Base-by-base conservation (phyloP, 306 rosid genomes). In the Ceratonia siliqua region DNA sequence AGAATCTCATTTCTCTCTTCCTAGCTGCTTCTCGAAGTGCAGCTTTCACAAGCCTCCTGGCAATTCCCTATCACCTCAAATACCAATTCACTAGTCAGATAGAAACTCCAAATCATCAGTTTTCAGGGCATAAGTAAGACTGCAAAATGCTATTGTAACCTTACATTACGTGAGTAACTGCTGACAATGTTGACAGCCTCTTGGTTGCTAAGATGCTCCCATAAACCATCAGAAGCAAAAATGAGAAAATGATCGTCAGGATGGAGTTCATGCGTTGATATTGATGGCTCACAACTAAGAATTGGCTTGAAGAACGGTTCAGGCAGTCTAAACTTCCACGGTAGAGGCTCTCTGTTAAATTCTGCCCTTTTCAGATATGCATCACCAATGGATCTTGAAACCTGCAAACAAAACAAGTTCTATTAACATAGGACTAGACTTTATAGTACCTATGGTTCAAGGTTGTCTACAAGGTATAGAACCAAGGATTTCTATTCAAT, bases 321-420 rank as follows among this genome's bases (percentile, higher is more conserved):
- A 8, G 89, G 3, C 21, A 95, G 83, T 76, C 99, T 89, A 78
- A 95, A 95, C 82, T 95, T 95, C 5, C 92, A 1, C 72, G 89
- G 39, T 8, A 95, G 83, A 68, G 99, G 99, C 73, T 87, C 90
- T 79, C 71, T 78, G 75, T 95, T 92, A 73, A 95, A 95, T 83
- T 92, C 97, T 52, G 78, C 69, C 70, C 66, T 90, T 82, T 95
- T 95, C 75, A 95, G 82, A 81, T 95, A 95, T 14, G 99, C 99
- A 83, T 95, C 99, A 9, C 99, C 99, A 45, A 95, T 80, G 72
- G 99, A 92, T 84, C 99, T 90, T 53, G 98, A 95, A 84, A 95
- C 79, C 98, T 94, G 78, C 74, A 69, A 30, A 71, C 78, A 65
- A 73, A 77, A 58, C 48, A 36, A 70, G 5, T 33, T 10, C 1